phyloP scores from a whole-genome alignment of 306 rosid genomes.

The Delonix regia region DNA sequence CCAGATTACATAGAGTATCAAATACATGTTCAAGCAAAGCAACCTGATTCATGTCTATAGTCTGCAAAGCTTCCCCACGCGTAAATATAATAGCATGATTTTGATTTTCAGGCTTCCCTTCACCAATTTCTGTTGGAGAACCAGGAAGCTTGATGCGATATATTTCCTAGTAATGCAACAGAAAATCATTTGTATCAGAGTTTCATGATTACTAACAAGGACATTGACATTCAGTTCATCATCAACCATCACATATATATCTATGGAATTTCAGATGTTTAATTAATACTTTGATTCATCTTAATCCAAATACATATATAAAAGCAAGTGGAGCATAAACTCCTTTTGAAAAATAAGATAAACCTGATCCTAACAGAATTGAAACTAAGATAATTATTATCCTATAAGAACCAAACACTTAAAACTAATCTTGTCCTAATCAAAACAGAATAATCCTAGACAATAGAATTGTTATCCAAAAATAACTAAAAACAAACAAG shows the following conservation, averaged over 20 bases:
- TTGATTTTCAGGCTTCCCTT: slow-evolving; percentile 99
- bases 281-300: no score
- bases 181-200: slow-evolving; percentile 9
- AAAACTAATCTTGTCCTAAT: no score
- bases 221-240: background rate
- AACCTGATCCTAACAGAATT: no score
- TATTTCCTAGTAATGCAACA: slow-evolving; percentile 67
- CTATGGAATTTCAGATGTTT: no score
- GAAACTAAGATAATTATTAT: no score
- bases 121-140: slow-evolving; percentile 84
- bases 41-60: slow-evolving; percentile 99
- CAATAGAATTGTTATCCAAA: no score
- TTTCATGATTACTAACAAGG: background rate
- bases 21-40: slow-evolving; percentile 24
- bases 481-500: no score
- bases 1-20: background rate
- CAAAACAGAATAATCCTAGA: no score
- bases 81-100: slow-evolving; percentile 97
- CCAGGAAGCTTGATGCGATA: slow-evolving; percentile 99
- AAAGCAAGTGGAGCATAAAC: no score
- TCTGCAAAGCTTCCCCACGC: slow-evolving; percentile 96
- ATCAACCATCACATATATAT: background rate
- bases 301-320: no score
- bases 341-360: no score
- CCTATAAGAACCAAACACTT: no score